Conservation (phyloP, 1,284 basidiomycete genomes). For the Marasmius tenuissimus region DNA sequence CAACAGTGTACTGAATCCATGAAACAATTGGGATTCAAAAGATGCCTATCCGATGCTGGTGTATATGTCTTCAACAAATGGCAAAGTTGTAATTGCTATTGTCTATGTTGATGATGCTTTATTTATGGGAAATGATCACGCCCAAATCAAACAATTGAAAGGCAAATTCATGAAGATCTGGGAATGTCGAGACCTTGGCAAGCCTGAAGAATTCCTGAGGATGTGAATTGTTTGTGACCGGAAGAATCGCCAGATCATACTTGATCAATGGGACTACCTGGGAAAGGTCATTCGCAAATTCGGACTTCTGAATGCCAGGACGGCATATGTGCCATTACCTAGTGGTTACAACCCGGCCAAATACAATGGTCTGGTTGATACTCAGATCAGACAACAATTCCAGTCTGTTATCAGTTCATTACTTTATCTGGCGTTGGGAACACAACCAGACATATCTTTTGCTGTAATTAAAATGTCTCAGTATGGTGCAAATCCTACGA, state of each 20-base stretch:
- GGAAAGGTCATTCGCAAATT: constrained; percentile 7
- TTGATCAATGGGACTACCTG: constrained; percentile 11
- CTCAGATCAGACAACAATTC: not conserved
- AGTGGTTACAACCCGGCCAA: constrained; percentile 1
- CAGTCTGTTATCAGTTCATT: constrained; percentile 3
- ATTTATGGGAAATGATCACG: constrained; percentile 14
- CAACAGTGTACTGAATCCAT: constrained; percentile 22
- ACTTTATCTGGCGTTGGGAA: not conserved
- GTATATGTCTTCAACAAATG: constrained; percentile 19
- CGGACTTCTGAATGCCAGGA: constrained; percentile 4
- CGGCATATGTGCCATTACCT: constrained; percentile 8
- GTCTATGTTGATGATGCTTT: constrained; percentile 19
- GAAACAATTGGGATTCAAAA: constrained; percentile 19
- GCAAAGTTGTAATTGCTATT: not conserved
- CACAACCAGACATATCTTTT: not conserved
- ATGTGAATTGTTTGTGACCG: constrained; percentile 17
- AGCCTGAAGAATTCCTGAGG: constrained; percentile 20
- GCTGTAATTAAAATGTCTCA: not conserved
- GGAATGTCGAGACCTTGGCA: constrained; percentile 25
- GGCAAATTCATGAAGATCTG: constrained; percentile 20
- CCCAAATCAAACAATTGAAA: constrained; percentile 10
- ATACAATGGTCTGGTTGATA: constrained; percentile 2
- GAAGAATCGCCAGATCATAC: not conserved
- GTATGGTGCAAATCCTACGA: not conserved
- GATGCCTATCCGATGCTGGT: constrained; percentile 19